phyloP scores from a whole-genome alignment of 2,329 filamentous ascomycete genomes.

The Iodosphaeria phyllophila region DNA sequence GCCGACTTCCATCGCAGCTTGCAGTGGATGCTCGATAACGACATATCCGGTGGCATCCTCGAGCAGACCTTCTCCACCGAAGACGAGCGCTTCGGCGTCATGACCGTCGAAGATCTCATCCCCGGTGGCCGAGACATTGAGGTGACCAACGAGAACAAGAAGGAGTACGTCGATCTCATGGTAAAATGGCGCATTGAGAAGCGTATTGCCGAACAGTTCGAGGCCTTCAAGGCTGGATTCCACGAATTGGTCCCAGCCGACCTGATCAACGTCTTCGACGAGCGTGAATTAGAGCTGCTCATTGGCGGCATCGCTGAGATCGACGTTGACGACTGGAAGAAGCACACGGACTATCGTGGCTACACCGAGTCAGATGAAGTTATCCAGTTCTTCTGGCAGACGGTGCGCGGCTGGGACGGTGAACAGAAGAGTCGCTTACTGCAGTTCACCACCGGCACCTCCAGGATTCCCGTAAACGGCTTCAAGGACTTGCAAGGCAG shows the following conservation, averaged over 20 bases:
- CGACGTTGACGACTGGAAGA: constrained; percentile 99
- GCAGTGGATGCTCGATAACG: constrained; percentile 96
- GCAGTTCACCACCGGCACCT: constrained; percentile 95
- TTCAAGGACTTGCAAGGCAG: constrained; percentile 98
- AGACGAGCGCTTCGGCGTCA: constrained; percentile 90
- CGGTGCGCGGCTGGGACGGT: constrained; percentile 88
- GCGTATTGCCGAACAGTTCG: constrained; percentile 94
- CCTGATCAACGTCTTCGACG: constrained; percentile 95
- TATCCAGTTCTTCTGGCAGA: constrained; percentile 98
- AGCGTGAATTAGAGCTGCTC: constrained; percentile 86
- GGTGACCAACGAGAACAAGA: constrained; percentile 97
- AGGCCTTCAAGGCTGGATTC: constrained; percentile 93
- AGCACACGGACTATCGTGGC: constrained; percentile 96
- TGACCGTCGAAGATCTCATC: constrained; percentile 85
- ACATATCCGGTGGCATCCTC: constrained; percentile 77
- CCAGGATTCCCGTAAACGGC: constrained; percentile 93
- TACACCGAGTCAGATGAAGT: constrained; percentile 97
- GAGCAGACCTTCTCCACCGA: constrained; percentile 95
- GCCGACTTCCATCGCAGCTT: constrained; percentile 93
- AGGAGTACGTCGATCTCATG: constrained; percentile 95
- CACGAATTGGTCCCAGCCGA: constrained; percentile 94
- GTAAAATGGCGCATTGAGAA: constrained; percentile 99
- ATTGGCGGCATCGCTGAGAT: constrained; percentile 99
- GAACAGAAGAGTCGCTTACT: constrained; percentile 93
- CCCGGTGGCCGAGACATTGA: constrained; percentile 79